Evolutionary conservation across 2,329 filamentous ascomycete species (phyloP).

Genomic region (Dactylellina leptospora): DNA sequence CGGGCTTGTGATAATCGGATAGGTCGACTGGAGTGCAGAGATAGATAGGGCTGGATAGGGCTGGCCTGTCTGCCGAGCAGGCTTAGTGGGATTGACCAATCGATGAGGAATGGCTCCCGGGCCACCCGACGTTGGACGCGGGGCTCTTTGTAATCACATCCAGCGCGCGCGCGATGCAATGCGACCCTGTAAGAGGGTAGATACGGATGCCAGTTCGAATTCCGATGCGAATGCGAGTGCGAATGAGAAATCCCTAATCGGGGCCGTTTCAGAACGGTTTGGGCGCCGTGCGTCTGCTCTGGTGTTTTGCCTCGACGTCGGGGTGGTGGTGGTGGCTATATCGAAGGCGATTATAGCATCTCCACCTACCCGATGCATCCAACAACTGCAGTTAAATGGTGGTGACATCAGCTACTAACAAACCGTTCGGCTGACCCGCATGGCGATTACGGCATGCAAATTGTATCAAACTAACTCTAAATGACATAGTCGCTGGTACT

Average conservation of each 20-base stretch:
- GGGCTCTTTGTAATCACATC: neutral
- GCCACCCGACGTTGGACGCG: slow-evolving; percentile 5
- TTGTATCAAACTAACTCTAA: too few relatives aligned
- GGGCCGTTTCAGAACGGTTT: neutral
- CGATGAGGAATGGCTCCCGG: slow-evolving; percentile 9
- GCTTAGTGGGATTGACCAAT: neutral
- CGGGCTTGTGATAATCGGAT: neutral
- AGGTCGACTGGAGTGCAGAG: too few relatives aligned
- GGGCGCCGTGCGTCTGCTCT: neutral
- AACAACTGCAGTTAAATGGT: neutral
- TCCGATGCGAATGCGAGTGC: neutral
- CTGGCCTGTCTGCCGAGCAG: neutral
- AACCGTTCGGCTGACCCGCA: neutral
- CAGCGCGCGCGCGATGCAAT: neutral
- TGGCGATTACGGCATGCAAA: slow-evolving; percentile 13
- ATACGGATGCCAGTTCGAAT: neutral
- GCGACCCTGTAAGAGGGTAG: slow-evolving; percentile 11
- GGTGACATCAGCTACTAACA: neutral
- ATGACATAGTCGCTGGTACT: too few relatives aligned
- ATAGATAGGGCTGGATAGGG: slow-evolving; percentile 20
- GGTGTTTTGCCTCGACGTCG: too few relatives aligned
- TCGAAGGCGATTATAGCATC: too few relatives aligned
- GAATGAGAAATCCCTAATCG: neutral
- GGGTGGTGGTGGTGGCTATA: too few relatives aligned
- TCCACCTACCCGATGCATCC: slow-evolving; percentile 9